Evolutionary conservation across 2,329 filamentous ascomycete genomes (phyloP).

Genomic region (Fusarium coicis): DNA sequence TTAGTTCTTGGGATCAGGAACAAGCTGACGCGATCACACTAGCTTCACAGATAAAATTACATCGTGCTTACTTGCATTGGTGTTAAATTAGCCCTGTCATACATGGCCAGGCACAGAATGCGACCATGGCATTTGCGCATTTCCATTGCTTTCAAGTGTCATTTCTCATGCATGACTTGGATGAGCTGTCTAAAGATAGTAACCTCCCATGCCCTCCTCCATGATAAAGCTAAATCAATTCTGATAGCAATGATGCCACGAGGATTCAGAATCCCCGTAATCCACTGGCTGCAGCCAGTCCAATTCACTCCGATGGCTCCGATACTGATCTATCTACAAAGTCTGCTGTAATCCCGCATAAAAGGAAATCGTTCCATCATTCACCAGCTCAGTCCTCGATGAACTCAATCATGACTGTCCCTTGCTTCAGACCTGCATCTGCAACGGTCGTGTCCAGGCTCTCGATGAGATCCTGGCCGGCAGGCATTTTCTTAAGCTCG

Average conservation of each 20-base stretch:
- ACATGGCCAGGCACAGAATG: background rate
- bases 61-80: conserved; percentile 1
- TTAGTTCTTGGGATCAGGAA: background rate
- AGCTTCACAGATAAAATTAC: conserved; percentile 4
- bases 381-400: conserved; percentile 62
- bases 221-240: conserved; percentile 18
- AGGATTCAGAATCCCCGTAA: conserved; percentile 19
- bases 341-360: conserved; percentile 32
- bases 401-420: conserved; percentile 95
- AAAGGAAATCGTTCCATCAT: conserved; percentile 17
- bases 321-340: conserved; percentile 37
- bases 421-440: conserved; percentile 88
- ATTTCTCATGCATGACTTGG: conserved; percentile 11
- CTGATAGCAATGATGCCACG: conserved; percentile 12
- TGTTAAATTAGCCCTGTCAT: conserved; percentile 2
- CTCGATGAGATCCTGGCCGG: conserved; percentile 84
- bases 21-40: background rate
- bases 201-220: conserved; percentile 15
- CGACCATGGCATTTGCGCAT: background rate
- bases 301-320: conserved; percentile 35
- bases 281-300: conserved; percentile 27
- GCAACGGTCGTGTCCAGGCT: conserved; percentile 78
- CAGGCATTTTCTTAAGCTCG: conserved; percentile 84
- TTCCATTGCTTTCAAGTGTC: conserved; percentile 3
- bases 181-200: conserved; percentile 33